phyloP scores from a whole-genome alignment of 83 land plant genomes.

The Picea abies region DNA sequence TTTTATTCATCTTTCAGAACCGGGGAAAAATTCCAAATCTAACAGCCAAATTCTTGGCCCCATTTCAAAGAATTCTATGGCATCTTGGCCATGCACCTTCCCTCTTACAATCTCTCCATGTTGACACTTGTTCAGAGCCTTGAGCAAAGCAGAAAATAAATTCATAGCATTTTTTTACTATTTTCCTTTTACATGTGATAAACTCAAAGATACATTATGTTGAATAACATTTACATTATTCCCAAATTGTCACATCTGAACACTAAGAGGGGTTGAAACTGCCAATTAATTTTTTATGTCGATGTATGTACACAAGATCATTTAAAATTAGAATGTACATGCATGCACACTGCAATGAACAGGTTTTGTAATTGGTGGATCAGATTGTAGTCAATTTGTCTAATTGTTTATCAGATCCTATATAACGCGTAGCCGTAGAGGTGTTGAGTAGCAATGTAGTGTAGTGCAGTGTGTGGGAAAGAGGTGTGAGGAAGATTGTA shows the following conservation, averaged over 20 bases:
- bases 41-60: background rate
- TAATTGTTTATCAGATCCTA: no score
- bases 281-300: no score
- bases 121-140: conserved; percentile 84
- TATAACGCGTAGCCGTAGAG: no score
- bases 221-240: conserved; percentile 34
- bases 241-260: conserved; percentile 70
- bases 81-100: background rate
- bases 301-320: no score
- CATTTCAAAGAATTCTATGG: background rate
- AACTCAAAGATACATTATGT: background rate
- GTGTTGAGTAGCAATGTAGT: no score
- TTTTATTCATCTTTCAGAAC: background rate
- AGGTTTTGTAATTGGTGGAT: no score
- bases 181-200: background rate
- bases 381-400: no score
- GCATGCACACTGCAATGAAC: no score
- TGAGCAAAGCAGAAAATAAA: conserved; percentile 4
- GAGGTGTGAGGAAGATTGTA: no score
- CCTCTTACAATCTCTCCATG: no score
- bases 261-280: conserved; percentile 46
- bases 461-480: no score
- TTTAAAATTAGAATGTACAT: no score
- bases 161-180: background rate
- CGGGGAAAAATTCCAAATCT: background rate